phyloP scores from a whole-genome alignment of 1,284 basidiomycete genomes.

The Ganoderma sinense region DNA sequence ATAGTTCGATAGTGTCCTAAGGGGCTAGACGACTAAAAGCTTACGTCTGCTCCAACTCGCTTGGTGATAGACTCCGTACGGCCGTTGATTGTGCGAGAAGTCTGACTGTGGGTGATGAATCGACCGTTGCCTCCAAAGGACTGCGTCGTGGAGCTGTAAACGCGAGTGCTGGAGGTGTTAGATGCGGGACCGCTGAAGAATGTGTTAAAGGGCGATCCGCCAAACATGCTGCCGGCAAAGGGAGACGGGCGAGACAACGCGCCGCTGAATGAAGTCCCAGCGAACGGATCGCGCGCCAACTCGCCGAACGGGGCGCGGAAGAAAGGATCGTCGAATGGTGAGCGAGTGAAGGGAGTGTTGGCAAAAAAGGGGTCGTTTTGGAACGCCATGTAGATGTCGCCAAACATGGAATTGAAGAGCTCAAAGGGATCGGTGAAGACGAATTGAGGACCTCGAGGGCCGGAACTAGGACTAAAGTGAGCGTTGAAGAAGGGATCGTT shows the following conservation, averaged over 20 bases:
- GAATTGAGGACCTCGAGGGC: conserved; percentile 36
- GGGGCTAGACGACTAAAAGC: conserved; percentile 22
- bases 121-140: conserved; percentile 33
- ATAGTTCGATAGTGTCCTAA: conserved; percentile 5
- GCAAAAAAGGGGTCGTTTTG: conserved; percentile 42
- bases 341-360: conserved; percentile 30
- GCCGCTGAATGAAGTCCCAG: conserved; percentile 20
- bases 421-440: conserved; percentile 77
- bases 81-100: conserved; percentile 67
- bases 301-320: conserved; percentile 29
- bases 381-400: conserved; percentile 45
- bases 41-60: conserved; percentile 63
- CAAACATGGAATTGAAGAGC: conserved; percentile 74
- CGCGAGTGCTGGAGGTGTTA: conserved; percentile 14
- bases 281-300: conserved; percentile 14
- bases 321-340: conserved; percentile 29
- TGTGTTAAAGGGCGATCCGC: conserved; percentile 6
- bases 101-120: conserved; percentile 62
- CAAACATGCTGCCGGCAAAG: conserved; percentile 5
- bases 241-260: conserved; percentile 15
- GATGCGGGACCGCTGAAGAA: conserved; percentile 23
- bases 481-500: conserved; percentile 44
- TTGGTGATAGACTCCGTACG: conserved; percentile 67
- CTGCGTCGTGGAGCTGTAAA: conserved; percentile 35
- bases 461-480: conserved; percentile 26